Evolutionary conservation across 768 basidiomycete genomes (phyloP), one percentile per base, ranked within the genome.

Genomic region (Lepiota brunneoincarnata): DNA sequence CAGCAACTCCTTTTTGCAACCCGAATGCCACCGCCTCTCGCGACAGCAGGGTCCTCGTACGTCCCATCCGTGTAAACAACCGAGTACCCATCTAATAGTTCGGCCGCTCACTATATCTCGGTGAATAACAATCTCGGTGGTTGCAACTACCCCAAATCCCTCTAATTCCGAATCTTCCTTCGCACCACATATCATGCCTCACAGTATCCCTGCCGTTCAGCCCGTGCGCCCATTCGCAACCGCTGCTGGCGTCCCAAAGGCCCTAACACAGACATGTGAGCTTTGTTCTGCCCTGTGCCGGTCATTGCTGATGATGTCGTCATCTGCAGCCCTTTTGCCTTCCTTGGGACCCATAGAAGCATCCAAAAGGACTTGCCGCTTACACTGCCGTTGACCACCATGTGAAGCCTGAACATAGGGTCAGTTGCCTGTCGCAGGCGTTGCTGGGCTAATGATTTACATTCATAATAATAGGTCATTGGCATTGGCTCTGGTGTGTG

Each of bases 301-400:
- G 18, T 21, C 10, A 18, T n/a, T n/a, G n/a, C 36, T 14, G 28
- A 46, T 45, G 15, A 20, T 36, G 12, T 45, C 37, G 31, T 40
- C 26, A 12, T 1, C 21, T 34, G 45, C 21, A 47, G 41, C 65
- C 21, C 51, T n/a, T n/a, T n/a, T n/a, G n/a, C n/a, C n/a, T n/a
- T n/a, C n/a, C n/a, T n/a, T 82, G 60, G 76, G 74, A 37, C 64
- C 66, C 4, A 74, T 98, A 37, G 96, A 98, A 63, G 78, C 79
- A 49, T 85, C 93, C 15, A 99, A 99, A 72, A 79, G n/a, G 82
- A 49, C 78, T 96, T 15, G 97, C 97, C 7, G 97, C 97, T 2
- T 95, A 84, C 72, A 89, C 91, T 1, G 97, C 97, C 0, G 96
- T 99, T 1, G 96, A 98, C 67, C 79, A 83, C 46, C 89, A 98